These are phyloP conservation scores for Lumnitzera littorea DNA, from an alignment of 345 rosid genomes.

Conservation along the genomic window DNA sequence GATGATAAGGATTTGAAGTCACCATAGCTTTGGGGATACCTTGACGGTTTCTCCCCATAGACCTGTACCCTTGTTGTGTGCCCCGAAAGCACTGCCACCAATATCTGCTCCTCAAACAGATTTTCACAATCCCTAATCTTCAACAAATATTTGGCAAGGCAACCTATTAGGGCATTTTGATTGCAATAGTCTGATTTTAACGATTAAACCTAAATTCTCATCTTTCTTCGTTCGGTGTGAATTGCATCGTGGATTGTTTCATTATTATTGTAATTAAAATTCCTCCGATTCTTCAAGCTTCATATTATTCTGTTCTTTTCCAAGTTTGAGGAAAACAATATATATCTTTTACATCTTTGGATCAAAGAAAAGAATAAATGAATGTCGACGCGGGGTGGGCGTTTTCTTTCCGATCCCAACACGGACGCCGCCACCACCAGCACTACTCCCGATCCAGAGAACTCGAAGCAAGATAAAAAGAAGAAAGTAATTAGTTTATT, in stretches of 20 bases:
- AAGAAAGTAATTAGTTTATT: constrained; percentile 44
- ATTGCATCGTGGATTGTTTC: no score
- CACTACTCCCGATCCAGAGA: constrained; percentile 12
- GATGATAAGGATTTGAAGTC: no score
- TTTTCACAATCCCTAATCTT: constrained; percentile 4
- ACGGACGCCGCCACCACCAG: constrained; percentile 17
- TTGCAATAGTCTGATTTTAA: no score
- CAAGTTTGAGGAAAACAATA: no score
- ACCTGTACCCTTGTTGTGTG: constrained; percentile 10
- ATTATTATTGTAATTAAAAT: no score
- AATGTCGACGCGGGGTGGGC: constrained; percentile 12
- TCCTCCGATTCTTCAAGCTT: neutral
- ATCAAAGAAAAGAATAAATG: constrained; percentile 14
- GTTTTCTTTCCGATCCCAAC: constrained; percentile 11
- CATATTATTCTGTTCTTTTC: neutral
- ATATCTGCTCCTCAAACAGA: constrained; percentile 44
- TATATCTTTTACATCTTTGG: neutral
- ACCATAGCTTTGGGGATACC: neutral
- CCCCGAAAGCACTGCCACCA: constrained; percentile 72
- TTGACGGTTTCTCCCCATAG: neutral
- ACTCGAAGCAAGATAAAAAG: constrained; percentile 59
- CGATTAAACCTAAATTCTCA: no score
- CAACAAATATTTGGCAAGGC: neutral
- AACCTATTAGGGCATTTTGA: neutral
- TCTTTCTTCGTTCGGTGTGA: no score